These are phyloP conservation scores for Leucocoprinus birnbaumii DNA, from an alignment of 768 basidiomycete genomes.

Conservation along the genomic window DNA sequence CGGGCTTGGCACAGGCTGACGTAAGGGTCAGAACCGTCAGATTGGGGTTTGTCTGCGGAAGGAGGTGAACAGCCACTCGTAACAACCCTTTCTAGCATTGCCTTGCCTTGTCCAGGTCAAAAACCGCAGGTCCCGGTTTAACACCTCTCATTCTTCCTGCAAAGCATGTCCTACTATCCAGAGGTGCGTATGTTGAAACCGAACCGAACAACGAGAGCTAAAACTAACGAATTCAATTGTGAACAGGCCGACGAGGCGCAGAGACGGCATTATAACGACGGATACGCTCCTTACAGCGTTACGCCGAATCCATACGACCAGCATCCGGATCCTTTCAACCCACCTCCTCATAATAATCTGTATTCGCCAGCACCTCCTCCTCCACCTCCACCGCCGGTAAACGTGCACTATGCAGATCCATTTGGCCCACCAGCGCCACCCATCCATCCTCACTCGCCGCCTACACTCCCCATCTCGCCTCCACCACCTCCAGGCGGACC, in stretches of 20 bases:
- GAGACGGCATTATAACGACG: slow-evolving; percentile 63
- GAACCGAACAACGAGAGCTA: background rate
- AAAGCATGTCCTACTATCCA: slow-evolving; percentile 32
- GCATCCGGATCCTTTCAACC: slow-evolving; percentile 38
- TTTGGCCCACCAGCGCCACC: slow-evolving; percentile 17
- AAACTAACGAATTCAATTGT: background rate
- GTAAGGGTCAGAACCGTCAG: background rate
- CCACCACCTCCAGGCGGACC: slow-evolving; percentile 16
- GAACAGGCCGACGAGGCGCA: slow-evolving; percentile 63
- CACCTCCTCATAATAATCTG: slow-evolving; percentile 25
- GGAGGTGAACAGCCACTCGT: slow-evolving; percentile 6
- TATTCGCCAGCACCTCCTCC: slow-evolving; percentile 20
- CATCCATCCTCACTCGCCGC: slow-evolving; percentile 19
- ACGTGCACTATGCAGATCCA: slow-evolving; percentile 20
- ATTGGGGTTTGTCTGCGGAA: slow-evolving; percentile 4
- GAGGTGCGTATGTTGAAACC: slow-evolving; percentile 19
- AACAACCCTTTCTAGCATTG: background rate
- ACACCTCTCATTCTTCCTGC: background rate
- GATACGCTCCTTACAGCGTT: slow-evolving; percentile 49
- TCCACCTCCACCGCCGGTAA: slow-evolving; percentile 1
- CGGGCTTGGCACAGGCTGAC: background rate
- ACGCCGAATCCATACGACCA: slow-evolving; percentile 40
- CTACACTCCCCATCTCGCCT: slow-evolving; percentile 10
- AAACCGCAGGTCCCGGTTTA: background rate
- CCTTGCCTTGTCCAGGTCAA: slow-evolving; percentile 1